Evolutionary conservation across 1,284 basidiomycete species (phyloP).

Genomic region (Cutaneotrichosporon mucoides): DNA sequence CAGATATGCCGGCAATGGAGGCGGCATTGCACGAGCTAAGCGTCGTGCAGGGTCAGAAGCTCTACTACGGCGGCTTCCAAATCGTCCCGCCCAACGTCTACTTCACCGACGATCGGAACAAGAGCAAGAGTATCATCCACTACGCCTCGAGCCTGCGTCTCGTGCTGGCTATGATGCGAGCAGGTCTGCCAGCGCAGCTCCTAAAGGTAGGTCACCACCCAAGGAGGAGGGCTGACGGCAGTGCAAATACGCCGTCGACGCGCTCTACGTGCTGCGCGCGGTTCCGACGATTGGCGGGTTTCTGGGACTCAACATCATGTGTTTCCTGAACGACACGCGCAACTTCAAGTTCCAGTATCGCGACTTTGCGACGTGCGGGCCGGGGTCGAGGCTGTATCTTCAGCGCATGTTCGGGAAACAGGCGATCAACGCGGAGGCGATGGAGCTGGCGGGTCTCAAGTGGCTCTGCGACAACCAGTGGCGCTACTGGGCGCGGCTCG

Average conservation of each 20-base stretch:
- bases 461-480: conserved; percentile 36
- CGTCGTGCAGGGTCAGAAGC: conserved; percentile 16
- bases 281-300: conserved; percentile 32
- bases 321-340: conserved; percentile 23
- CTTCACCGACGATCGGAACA: conserved; percentile 19
- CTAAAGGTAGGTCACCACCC: neutral
- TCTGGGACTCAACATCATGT: conserved; percentile 26
- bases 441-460: conserved; percentile 31
- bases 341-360: conserved; percentile 22
- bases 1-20: conserved; percentile 23
- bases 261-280: conserved; percentile 23
- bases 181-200: conserved; percentile 21
- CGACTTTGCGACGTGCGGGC: conserved; percentile 33
- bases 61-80: conserved; percentile 33
- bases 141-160: conserved; percentile 29
- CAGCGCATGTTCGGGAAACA: conserved; percentile 26
- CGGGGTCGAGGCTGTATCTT: conserved; percentile 24
- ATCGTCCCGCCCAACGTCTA: conserved; percentile 35
- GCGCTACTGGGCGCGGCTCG: conserved; percentile 28
- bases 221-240: too few species aligned
- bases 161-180: conserved; percentile 27
- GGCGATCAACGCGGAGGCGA: conserved; percentile 22
- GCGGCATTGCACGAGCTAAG: conserved; percentile 19
- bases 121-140: conserved; percentile 13
- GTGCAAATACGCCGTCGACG: conserved; percentile 32